Evolutionary conservation across 331 rosid genomes (phyloP).

Genomic region (Acacia pycnantha): DNA sequence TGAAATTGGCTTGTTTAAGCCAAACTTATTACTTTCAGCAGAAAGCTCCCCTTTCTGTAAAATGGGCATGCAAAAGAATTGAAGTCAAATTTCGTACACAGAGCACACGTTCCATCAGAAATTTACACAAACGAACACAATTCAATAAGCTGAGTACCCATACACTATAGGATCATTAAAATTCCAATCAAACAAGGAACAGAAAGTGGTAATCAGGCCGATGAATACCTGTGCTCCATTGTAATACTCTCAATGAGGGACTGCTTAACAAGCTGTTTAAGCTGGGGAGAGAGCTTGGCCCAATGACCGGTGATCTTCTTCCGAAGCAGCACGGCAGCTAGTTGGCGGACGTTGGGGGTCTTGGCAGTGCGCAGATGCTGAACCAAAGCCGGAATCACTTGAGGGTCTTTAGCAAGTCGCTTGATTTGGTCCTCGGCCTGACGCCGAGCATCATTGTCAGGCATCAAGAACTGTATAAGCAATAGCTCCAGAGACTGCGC

Average conservation of each 20-base stretch:
- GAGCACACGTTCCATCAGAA: background rate
- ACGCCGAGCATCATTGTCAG: constrained; percentile 95
- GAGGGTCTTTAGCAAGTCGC: constrained; percentile 90
- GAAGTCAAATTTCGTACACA: background rate
- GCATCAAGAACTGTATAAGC: constrained; percentile 93
- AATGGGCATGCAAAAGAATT: background rate
- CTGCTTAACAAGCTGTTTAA: constrained; percentile 73
- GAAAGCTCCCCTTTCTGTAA: background rate
- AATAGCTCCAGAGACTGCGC: constrained; percentile 92
- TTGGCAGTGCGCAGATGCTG: constrained; percentile 96
- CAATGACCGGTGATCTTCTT: constrained; percentile 98
- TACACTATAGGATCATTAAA: background rate
- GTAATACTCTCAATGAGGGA: constrained; percentile 87
- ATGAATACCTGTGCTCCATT: constrained; percentile 78
- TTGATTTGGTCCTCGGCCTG: constrained; percentile 97
- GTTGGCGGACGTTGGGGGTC: constrained; percentile 95
- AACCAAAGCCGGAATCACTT: constrained; percentile 91
- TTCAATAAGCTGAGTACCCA: background rate
- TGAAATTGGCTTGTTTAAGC: background rate
- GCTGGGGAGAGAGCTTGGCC: constrained; percentile 89
- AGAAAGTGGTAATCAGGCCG: background rate
- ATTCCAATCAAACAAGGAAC: background rate
- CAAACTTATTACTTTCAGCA: background rate
- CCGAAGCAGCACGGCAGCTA: constrained; percentile 92
- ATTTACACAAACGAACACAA: background rate